phyloP scores from a whole-genome alignment of 257 asterid species.

The Solanum ossicruentum region DNA sequence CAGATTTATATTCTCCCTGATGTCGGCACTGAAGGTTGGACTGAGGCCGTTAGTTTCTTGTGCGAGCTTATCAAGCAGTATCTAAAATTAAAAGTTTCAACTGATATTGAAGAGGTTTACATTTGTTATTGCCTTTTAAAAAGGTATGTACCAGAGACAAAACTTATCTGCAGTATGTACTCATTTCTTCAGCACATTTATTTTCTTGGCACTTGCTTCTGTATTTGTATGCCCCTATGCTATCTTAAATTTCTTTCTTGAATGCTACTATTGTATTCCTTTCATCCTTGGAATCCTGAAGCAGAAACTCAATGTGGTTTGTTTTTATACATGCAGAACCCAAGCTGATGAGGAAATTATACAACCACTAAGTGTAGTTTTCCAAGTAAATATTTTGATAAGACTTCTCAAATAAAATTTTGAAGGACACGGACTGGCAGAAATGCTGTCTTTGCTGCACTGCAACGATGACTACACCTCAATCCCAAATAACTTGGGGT shows the following conservation, averaged over 20 bases:
- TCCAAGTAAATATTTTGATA: neutral
- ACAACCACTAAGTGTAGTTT: neutral
- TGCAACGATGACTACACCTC: neutral
- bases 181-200: neutral
- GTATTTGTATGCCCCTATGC: neutral
- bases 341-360: neutral
- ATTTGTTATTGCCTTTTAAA: conserved; percentile 45
- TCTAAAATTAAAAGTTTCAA: conserved; percentile 38
- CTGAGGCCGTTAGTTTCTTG: conserved; percentile 32
- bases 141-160: conserved; percentile 28
- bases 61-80: conserved; percentile 75
- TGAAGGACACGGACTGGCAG: neutral
- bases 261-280: neutral
- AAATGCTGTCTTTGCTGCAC: neutral
- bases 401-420: neutral
- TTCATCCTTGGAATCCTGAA: neutral
- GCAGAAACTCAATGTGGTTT: neutral
- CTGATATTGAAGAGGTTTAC: conserved; percentile 87
- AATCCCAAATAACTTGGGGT: neutral
- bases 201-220: neutral
- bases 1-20: conserved; percentile 9
- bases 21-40: conserved; percentile 15
- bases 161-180: neutral
- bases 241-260: neutral
- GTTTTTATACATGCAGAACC: neutral